These are phyloP conservation scores for Fusarium domesticum DNA, from an alignment of 2,329 filamentous ascomycete species.

Conservation along the genomic window DNA sequence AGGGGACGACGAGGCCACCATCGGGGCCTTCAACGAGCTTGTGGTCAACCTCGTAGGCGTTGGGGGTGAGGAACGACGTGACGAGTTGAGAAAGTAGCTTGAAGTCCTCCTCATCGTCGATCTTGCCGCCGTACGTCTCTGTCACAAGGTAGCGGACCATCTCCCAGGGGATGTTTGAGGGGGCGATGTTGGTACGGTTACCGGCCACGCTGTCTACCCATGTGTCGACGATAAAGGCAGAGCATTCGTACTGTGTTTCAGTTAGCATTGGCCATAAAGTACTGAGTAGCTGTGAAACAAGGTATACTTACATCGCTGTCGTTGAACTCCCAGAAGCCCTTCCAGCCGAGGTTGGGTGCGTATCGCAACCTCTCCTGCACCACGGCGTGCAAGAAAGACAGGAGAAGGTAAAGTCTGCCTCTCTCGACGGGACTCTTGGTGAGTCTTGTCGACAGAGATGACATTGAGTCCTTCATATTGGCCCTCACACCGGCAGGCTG, in stretches of 20 bases:
- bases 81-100: conserved; percentile 70
- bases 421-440: conserved; percentile 86
- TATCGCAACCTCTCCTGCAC: conserved; percentile 94
- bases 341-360: conserved; percentile 92
- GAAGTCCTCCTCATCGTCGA: conserved; percentile 88
- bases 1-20: conserved; percentile 70
- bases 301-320: conserved; percentile 83
- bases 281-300: neutral
- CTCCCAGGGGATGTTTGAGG: conserved; percentile 92
- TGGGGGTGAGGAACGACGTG: conserved; percentile 72
- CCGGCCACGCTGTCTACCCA: conserved; percentile 84
- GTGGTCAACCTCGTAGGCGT: conserved; percentile 90
- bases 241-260: conserved; percentile 80
- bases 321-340: conserved; percentile 99
- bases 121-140: conserved; percentile 97
- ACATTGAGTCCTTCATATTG: conserved; percentile 98
- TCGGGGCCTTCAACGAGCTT: conserved; percentile 71
- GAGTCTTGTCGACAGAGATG: conserved; percentile 72
- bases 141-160: conserved; percentile 88
- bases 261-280: conserved; percentile 7
- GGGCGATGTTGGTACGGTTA: conserved; percentile 87
- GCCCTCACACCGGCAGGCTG: conserved; percentile 94
- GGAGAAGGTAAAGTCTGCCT: conserved; percentile 80
- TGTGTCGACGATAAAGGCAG: conserved; percentile 88
- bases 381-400: conserved; percentile 94